Base-by-base conservation (phyloP, 129 eudicot genomes). In the Centella asiatica region DNA sequence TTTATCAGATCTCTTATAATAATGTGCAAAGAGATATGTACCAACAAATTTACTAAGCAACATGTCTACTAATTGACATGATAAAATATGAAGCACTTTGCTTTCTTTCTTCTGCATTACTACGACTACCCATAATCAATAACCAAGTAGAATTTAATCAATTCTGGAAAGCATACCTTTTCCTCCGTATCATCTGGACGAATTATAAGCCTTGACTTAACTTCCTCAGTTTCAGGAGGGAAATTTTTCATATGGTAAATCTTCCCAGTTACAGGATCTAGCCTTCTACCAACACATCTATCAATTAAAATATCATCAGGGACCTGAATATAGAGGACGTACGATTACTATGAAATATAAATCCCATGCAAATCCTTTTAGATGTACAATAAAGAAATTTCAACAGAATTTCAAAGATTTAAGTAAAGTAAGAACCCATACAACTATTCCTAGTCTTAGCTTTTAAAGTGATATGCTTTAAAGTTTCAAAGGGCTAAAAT, bases 241-340 rank as follows among this genome's bases (percentile, higher is more conserved):
- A 83, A 87, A 50, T 83, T 80, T 10, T 58, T 82, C 36, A 85
- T 59, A 65, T 93, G 99, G 74, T 93, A 93, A 61, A 93, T 93
- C 71, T 80, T 93, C 68, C 99, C 96, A 31, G 95, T 88, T 70
- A 80, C 71, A 65, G 99, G 99, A 72, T 93, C 99, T 69, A 87
- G 67, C 64, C 96, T 81, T 85, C 99, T 88, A 69, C 99, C 99
- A 71, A 93, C 87, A 77, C 99, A 93, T 85, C 99, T 83, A 67
- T 93, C 85, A 51, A 88, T 88, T 69, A 93, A 78, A 74, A 80
- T 76, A 34, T 88, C 96, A 80, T 93, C 99, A 78, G 95, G 96
- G 31, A 93, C 99, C 99, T 93, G 84, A 29, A 64, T 29, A 56
- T 65, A 72, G 61, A 72, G 69, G 51, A 72, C 56, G 65, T 27